phyloP scores from a whole-genome alignment of 257 asterid genomes.

The Schizonepeta tenuifolia region DNA sequence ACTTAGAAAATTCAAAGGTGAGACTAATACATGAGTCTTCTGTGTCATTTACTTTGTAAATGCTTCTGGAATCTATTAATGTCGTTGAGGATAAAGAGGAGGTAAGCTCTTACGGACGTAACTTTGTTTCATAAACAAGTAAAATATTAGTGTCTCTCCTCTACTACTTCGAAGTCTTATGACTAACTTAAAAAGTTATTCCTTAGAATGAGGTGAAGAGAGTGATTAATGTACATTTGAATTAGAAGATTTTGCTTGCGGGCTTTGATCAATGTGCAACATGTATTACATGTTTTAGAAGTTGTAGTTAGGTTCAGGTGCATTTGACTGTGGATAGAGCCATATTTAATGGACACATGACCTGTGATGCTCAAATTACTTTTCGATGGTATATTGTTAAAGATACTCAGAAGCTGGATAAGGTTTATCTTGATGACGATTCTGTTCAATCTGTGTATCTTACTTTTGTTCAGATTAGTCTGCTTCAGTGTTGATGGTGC shows the following conservation, averaged over 20 bases:
- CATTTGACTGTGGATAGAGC: background rate
- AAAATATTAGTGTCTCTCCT: background rate
- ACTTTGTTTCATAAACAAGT: background rate
- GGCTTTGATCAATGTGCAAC: too few species aligned
- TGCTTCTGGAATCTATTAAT: conserved; percentile 26
- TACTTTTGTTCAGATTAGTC: conserved; percentile 6
- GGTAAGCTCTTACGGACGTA: conserved; percentile 18
- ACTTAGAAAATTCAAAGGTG: conserved; percentile 92
- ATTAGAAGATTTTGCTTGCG: too few species aligned
- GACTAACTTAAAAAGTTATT: conserved; percentile 14
- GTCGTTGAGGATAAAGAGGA: conserved; percentile 18
- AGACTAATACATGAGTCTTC: conserved; percentile 14
- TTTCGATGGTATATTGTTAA: background rate
- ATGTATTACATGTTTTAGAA: conserved; percentile 2
- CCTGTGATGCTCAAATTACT: conserved; percentile 3
- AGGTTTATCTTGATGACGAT: background rate
- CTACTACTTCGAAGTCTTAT: conserved; percentile 5
- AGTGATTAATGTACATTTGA: background rate
- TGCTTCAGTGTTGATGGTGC: conserved; percentile 7
- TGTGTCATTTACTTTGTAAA: conserved; percentile 17
- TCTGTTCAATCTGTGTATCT: conserved; percentile 7
- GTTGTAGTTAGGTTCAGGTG: conserved; percentile 6
- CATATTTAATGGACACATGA: background rate
- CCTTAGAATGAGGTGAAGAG: background rate
- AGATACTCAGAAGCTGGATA: background rate